Base-by-base conservation (phyloP, 345 rosid species). In the Diplotaxis tenuifolia region DNA sequence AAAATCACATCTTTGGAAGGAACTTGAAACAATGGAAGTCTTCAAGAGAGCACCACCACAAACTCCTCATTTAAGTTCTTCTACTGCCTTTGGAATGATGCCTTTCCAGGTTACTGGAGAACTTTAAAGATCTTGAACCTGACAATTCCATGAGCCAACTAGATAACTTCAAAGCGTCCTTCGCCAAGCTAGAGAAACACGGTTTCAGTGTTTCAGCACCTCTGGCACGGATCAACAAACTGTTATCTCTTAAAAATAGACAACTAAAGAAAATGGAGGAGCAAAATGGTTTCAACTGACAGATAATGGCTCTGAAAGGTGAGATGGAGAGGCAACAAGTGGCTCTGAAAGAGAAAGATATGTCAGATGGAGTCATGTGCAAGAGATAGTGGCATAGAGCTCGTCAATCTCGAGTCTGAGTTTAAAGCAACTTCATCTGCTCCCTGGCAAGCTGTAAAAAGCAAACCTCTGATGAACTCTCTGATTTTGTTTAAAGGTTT, bases 81-180 rank as follows among this genome's bases (percentile, higher is more conserved):
- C n/a, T n/a, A n/a, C n/a, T n/a, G 62, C 62, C 11, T 6, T 56
- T 14, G 89, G 90, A 29, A 32, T 84, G 52, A 85, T 85, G 90
- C 82, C 86, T 76, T 76, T 79, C 87, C 1, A 49, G 75, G 73
- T 78, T 90, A 76, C 38, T 82, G 8, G 87, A 90, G 22, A 82
- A 81, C 75, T 62, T 85, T 34, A 74, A 86, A 50, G 63, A 62
- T 18, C 59, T 88, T 31, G 65, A 71, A 23, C 31, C 69, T 28
- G 65, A 76, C 31, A 80, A 72, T 71, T 52, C 84, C 2, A 38
- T 77, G 75, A 75, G 73, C 70, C 34, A 49, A 34, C 78, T 86
- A 53, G 70, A 67, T 27, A 70, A 84, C 74, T 77, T 78, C 57
- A 73, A 79, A 72, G 86, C 75, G 49, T 78, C 85, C 71, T 86